Percentiles rank a stretch among this genome's conserved stretches.
phyloP scores from a whole-genome alignment of 1,284 basidiomycete species.

The Sporisorium reilianum region DNA sequence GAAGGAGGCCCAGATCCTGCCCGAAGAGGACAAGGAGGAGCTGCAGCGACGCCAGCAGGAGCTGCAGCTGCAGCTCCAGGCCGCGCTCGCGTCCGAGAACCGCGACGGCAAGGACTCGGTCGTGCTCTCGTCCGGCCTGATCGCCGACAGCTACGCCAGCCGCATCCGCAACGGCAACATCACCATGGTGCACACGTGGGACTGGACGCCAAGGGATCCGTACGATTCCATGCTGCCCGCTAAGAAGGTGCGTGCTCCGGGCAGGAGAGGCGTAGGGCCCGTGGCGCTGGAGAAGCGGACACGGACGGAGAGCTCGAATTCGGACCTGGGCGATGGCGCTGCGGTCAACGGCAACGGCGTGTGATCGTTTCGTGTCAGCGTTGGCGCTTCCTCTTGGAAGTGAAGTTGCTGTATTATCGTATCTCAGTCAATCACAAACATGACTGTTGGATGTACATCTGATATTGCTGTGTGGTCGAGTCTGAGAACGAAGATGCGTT shows the following conservation, averaged over 20 bases:
- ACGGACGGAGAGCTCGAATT: constrained; percentile 21
- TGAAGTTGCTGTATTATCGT: not conserved
- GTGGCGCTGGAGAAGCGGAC: constrained; percentile 39
- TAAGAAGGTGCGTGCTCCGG: constrained; percentile 28
- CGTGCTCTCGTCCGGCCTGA: constrained; percentile 37
- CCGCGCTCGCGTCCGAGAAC: constrained; percentile 42
- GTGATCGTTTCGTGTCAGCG: not conserved
- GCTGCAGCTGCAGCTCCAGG: constrained; percentile 51
- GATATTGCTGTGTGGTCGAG: not conserved
- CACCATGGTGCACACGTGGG: constrained; percentile 63
- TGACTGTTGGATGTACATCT: not conserved
- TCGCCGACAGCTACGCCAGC: constrained; percentile 49
- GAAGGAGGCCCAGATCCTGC: constrained; percentile 40
- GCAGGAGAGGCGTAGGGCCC: constrained; percentile 30
- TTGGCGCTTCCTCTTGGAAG: not conserved
- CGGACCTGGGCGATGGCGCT: constrained; percentile 15
- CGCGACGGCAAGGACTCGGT: constrained; percentile 34
- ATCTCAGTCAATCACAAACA: not conserved
- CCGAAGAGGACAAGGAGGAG: constrained; percentile 49
- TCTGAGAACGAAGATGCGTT: not conserved
- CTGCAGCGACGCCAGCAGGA: constrained; percentile 51
- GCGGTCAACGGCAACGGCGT: constrained; percentile 4
- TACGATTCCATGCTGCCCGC: constrained; percentile 46
- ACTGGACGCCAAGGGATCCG: constrained; percentile 54
- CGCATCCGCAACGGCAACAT: constrained; percentile 54